These are phyloP conservation scores for Aureobasidium sp. DNA, from an alignment of 2,329 filamentous ascomycete species.

Conservation along the genomic window DNA sequence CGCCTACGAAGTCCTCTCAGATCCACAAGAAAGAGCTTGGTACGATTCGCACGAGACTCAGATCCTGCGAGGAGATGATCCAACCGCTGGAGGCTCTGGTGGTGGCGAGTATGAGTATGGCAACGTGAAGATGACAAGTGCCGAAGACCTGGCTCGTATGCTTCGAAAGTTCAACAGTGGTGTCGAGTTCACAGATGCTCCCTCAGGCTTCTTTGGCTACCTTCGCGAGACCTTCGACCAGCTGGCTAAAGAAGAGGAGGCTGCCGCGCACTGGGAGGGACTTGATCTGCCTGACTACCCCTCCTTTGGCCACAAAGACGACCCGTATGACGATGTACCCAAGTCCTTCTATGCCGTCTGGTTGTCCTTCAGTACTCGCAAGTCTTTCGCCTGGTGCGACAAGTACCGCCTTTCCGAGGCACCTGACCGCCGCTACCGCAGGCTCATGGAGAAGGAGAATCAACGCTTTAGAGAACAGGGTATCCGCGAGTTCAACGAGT, in stretches of 20 bases:
- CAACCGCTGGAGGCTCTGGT: slow-evolving; percentile 30
- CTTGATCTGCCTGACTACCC: slow-evolving; percentile 62
- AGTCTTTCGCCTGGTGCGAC: slow-evolving; percentile 87
- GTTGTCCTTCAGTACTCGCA: slow-evolving; percentile 74
- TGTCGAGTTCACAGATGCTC: slow-evolving; percentile 72
- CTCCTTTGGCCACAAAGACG: slow-evolving; percentile 70
- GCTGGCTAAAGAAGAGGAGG: slow-evolving; percentile 71
- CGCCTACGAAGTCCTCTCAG: slow-evolving; percentile 92
- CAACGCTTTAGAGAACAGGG: slow-evolving; percentile 74
- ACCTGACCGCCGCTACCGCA: slow-evolving; percentile 72
- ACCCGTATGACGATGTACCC: slow-evolving; percentile 68
- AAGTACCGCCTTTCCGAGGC: slow-evolving; percentile 76
- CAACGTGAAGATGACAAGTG: slow-evolving; percentile 68
- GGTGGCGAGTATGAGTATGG: slow-evolving; percentile 54
- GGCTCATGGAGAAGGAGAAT: slow-evolving; percentile 94
- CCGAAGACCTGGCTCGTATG: slow-evolving; percentile 69
- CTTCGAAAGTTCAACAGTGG: slow-evolving; percentile 74
- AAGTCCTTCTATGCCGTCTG: slow-evolving; percentile 76
- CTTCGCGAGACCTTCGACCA: slow-evolving; percentile 70
- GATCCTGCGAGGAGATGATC: slow-evolving; percentile 64
- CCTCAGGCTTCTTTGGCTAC: slow-evolving; percentile 77
- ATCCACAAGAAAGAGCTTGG: slow-evolving; percentile 93
- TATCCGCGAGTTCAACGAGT: slow-evolving; percentile 83
- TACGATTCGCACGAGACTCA: slow-evolving; percentile 91
- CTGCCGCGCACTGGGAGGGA: slow-evolving; percentile 63